A percentile compares a stretch with the other conserved stretches of the same genome.
Conservation (phyloP, 2,329 filamentous ascomycete genomes). For the Leptographium flavum region DNA sequence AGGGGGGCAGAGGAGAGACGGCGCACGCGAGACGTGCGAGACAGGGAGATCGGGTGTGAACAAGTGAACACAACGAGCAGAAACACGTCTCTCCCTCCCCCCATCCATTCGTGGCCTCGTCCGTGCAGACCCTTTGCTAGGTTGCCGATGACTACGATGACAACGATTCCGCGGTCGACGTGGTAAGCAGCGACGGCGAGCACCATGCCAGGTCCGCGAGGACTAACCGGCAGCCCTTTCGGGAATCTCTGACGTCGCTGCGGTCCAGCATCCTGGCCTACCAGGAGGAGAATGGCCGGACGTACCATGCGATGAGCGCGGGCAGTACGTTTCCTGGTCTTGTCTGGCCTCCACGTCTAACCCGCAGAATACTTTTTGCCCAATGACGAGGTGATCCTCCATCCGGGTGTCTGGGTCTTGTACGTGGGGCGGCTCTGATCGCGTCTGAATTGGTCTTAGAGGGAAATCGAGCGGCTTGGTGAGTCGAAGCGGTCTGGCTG, state of each 20-base stretch:
- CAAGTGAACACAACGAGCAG: too few relatives aligned
- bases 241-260: conserved; percentile 11
- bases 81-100: too few relatives aligned
- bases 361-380: conserved; percentile 13
- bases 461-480: conserved; percentile 12
- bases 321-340: conserved; percentile 10
- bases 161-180: too few relatives aligned
- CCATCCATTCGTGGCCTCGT: too few relatives aligned
- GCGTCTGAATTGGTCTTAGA: neutral
- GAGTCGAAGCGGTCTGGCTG: neutral
- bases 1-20: too few relatives aligned
- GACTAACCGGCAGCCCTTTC: conserved; percentile 4
- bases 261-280: conserved; percentile 13
- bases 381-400: conserved; percentile 10
- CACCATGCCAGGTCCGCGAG: neutral
- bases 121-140: too few relatives aligned
- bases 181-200: too few relatives aligned
- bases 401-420: neutral
- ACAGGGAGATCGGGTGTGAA: too few relatives aligned
- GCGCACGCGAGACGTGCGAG: too few relatives aligned
- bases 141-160: too few relatives aligned
- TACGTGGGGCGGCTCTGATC: neutral
- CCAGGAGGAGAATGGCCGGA: conserved; percentile 14
- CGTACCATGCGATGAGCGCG: conserved; percentile 14
- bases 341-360: neutral